Percentiles rank a stretch among this genome's conserved stretches.
Conservation (phyloP, 164 flowering plant species). For the Piper betle region DNA sequence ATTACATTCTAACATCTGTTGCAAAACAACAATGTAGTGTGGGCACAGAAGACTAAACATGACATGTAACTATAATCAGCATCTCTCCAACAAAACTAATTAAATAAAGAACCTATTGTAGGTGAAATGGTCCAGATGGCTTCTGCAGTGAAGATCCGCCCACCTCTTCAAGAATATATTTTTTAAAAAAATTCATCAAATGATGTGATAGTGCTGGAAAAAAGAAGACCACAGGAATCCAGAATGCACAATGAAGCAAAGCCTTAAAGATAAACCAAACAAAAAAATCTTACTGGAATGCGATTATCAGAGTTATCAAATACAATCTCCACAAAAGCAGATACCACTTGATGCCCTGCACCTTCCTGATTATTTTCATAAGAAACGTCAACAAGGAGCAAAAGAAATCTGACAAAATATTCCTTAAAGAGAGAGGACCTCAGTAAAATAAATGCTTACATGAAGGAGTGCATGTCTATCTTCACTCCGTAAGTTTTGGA, state of each 20-base stretch:
- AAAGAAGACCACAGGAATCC: background rate
- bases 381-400: slow-evolving; percentile 2
- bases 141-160: too few species aligned
- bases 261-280: background rate
- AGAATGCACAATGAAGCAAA: background rate
- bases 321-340: slow-evolving; percentile 98
- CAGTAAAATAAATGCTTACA: slow-evolving; percentile 32
- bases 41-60: too few species aligned
- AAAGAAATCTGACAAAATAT: background rate
- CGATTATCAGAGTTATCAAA: slow-evolving; percentile 97
- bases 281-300: slow-evolving; percentile 53
- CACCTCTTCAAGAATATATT: too few species aligned
- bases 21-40: too few species aligned
- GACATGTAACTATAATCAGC: too few species aligned
- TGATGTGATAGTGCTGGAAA: background rate
- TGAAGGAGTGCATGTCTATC: slow-evolving; percentile 90
- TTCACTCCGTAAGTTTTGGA: slow-evolving; percentile 83
- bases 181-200: background rate
- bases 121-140: too few species aligned
- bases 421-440: background rate
- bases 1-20: too few species aligned
- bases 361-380: slow-evolving; percentile 60
- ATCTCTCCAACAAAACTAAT: too few species aligned
- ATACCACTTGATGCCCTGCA: slow-evolving; percentile 88
- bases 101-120: too few species aligned